phyloP scores from a whole-genome alignment of 495 filamentous ascomycete genomes.

The Xanthoparmelia taractica region DNA sequence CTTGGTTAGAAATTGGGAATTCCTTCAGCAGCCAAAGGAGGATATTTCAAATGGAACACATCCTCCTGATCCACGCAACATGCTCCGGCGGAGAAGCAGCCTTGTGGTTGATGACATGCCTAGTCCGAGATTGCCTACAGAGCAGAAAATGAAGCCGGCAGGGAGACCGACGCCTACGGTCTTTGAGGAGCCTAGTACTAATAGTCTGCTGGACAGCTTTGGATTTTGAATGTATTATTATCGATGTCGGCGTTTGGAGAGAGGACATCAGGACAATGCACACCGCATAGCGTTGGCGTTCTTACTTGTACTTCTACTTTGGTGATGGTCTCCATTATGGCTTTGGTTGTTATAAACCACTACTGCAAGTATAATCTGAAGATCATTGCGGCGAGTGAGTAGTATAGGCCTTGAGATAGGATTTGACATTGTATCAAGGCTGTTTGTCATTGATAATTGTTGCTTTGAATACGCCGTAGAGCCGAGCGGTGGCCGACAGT shows the following conservation, averaged over 20 bases:
- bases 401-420: background rate
- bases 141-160: slow-evolving; percentile 40
- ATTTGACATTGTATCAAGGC: background rate
- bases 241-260: background rate
- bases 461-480: background rate
- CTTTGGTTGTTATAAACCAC: background rate
- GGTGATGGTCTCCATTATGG: background rate
- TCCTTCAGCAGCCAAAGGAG: slow-evolving; percentile 42
- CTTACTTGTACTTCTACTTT: background rate
- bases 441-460: background rate
- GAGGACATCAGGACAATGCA: background rate
- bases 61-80: slow-evolving; percentile 52
- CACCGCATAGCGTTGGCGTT: background rate
- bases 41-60: slow-evolving; percentile 16
- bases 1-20: slow-evolving; percentile 80
- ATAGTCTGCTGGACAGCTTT: slow-evolving; percentile 72
- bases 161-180: slow-evolving; percentile 61
- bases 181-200: slow-evolving; percentile 87
- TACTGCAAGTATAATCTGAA: background rate
- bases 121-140: slow-evolving; percentile 28
- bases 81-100: slow-evolving; percentile 64
- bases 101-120: slow-evolving; percentile 77
- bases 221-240: slow-evolving; percentile 44
- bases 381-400: background rate
- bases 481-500: background rate